Percentiles rank a stretch among this genome's conserved stretches.
Conservation (phyloP, 345 rosid genomes). For the Gossypium raimondii region DNA sequence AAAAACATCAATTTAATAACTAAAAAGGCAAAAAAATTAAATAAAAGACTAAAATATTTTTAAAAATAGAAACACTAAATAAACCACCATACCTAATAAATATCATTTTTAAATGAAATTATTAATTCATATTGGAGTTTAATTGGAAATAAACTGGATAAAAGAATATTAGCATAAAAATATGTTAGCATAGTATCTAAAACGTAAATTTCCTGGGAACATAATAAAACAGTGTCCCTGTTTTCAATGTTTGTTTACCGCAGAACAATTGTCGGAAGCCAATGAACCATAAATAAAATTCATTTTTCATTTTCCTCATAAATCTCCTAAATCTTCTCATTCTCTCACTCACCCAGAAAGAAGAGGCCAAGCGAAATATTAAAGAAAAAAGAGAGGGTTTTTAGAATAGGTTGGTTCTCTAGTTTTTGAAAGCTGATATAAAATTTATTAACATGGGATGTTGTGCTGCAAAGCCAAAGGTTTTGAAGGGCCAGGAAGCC, state of each 20-base stretch:
- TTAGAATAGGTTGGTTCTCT: not conserved
- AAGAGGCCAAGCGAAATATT: not conserved
- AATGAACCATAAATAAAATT: not conserved
- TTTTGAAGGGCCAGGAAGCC: constrained; percentile 27
- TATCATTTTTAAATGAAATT: no score
- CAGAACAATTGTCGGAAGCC: constrained; percentile 25
- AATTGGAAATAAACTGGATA: no score
- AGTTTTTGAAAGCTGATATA: not conserved
- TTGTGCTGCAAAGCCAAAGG: constrained; percentile 49
- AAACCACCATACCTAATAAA: no score
- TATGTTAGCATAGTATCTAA: no score
- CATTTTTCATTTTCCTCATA: constrained; percentile 8
- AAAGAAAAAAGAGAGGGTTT: not conserved
- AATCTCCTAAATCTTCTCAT: constrained; percentile 22
- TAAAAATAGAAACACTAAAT: no score
- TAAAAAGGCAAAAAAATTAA: no score
- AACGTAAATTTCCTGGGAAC: no score
- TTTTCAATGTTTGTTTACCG: constrained; percentile 5
- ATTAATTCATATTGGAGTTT: no score
- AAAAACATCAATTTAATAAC: no score
- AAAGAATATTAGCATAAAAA: no score
- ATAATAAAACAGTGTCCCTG: not conserved
- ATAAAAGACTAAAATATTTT: no score
- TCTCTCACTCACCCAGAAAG: constrained; percentile 1
- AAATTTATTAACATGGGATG: constrained; percentile 35